phyloP scores from a whole-genome alignment of 129 eudicot species.

The Smallanthus sonchifolius region DNA sequence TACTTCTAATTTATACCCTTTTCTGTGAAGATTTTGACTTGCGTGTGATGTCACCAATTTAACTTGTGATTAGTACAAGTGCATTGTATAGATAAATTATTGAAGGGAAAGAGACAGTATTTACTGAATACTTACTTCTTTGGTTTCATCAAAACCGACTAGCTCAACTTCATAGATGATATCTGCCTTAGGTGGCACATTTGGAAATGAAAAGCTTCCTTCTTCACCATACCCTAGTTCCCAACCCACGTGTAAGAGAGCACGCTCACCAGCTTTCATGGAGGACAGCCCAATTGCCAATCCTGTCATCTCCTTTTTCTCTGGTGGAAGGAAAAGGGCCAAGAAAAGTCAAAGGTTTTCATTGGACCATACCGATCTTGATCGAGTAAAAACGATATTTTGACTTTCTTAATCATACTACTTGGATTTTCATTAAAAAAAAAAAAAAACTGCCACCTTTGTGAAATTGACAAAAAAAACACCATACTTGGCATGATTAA shows the following conservation, averaged over 20 bases:
- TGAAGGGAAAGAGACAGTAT: background rate
- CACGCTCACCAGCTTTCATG: constrained; percentile 94
- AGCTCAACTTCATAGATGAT: constrained; percentile 90
- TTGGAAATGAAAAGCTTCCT: constrained; percentile 95
- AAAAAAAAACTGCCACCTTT: background rate
- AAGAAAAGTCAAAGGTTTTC: constrained; percentile 9
- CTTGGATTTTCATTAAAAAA: background rate
- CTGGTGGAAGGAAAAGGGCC: constrained; percentile 36
- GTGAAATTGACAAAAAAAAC: background rate
- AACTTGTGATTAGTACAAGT: background rate
- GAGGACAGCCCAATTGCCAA: constrained; percentile 71
- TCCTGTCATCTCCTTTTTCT: constrained; percentile 87
- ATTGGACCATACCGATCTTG: background rate
- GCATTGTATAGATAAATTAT: background rate
- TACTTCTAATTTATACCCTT: background rate
- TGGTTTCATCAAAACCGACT: constrained; percentile 92
- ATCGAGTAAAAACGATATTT: background rate
- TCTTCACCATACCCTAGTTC: constrained; percentile 96
- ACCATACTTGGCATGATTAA: background rate
- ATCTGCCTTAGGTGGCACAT: constrained; percentile 94
- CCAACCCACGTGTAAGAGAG: constrained; percentile 86
- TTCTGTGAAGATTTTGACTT: background rate
- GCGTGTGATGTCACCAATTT: background rate
- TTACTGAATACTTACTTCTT: constrained; percentile 58
- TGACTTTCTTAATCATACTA: constrained; percentile 1